Conservation (phyloP, 129 eudicot species). For the sunflower (Helianthus annuus) region HanXRQr2.0-SUNRISE NC_035435.2:169314780-169315279, state of each 20-base stretch:
- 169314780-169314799: conserved; percentile 97
- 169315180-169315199: conserved; percentile 61
- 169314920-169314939: conserved; percentile 61
- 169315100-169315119: conserved; percentile 82
- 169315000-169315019: conserved; percentile 66
- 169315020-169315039: conserved; percentile 71
- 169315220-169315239: conserved; percentile 92
- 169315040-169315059: conserved; percentile 96
- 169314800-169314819: conserved; percentile 94
- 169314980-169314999: conserved; percentile 77
- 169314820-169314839: conserved; percentile 89
- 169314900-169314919: conserved; percentile 68
- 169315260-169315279: conserved; percentile 65
- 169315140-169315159: conserved; percentile 88
- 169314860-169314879: conserved; percentile 91
- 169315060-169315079: conserved; percentile 97
- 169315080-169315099: conserved; percentile 95
- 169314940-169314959: conserved; percentile 77
- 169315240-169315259: conserved; percentile 65
- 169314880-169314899: conserved; percentile 70
- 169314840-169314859: conserved; percentile 90
- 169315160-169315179: conserved; percentile 83
- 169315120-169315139: conserved; percentile 81
- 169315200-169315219: conserved; percentile 90
- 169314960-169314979: conserved; percentile 80